Evolutionary conservation across 2,329 filamentous ascomycete species (phyloP), one percentile per base, ranked within the genome.

Genomic region (Akanthomyces dipterigenus): DNA sequence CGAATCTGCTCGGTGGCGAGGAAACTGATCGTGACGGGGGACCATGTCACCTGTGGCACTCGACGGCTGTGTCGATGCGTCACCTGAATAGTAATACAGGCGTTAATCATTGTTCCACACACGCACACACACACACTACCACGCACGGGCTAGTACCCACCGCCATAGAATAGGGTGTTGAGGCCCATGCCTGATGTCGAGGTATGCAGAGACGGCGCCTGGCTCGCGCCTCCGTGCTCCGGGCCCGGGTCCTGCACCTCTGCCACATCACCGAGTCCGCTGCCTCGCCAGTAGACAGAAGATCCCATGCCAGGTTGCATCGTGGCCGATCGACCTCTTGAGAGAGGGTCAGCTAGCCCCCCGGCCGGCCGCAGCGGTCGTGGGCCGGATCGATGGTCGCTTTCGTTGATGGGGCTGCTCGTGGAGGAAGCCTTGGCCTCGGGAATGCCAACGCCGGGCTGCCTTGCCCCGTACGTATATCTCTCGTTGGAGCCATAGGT

Each of bases 281-380:
- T 24, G 7, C 50, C 58, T 53, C 58, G 50, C 84, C 84, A 87
- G 14, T 83, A 82, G 81, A 86, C 83, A 68, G 80, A 83, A 11
- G 83, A 78, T 40, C 83, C 77, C 50, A 87, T 72, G 3, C 84
- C 82, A 16, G 83, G 86, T 63, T 86, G 82, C 16, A 85, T 70
- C 12, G 77, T 82, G 54, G 86, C 83, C 3, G 83, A 81, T 64
- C 84, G 78, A 12, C 83, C 80, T 61, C 83, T 77, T 6, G 78
- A 77, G 73, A 85, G 78, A 2, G 82, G 79, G 57, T 86, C 84
- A 45, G 83, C 76, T 31, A 85, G 76, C 56, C 85, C 81, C 56
- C 85, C 81, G 12, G 84, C 76, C n/a, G 82, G 81, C 66, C 85
- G 83, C 6, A 86, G 70, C 5, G 81, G 78, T 20, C 83, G 78